Conservation (phyloP, 1,284 basidiomycete genomes). For the Trichosporon asahii region DNA sequence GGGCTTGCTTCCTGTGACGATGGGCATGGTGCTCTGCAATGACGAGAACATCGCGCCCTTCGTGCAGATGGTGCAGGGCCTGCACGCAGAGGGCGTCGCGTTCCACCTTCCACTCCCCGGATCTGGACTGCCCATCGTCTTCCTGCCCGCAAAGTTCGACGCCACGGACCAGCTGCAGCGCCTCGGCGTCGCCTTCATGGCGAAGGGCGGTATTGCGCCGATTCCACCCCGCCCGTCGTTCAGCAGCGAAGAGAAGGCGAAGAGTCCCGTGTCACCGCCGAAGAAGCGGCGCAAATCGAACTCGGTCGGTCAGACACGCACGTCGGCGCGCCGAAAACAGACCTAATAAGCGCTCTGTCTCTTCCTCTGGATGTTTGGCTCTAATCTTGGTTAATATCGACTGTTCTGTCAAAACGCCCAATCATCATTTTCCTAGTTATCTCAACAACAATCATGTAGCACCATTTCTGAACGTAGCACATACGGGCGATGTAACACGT, state of each 20-base stretch:
- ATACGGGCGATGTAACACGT: not conserved
- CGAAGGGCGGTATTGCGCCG: constrained; percentile 37
- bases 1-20: constrained; percentile 41
- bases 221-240: not conserved
- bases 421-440: not conserved
- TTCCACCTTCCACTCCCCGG: constrained; percentile 41
- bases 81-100: constrained; percentile 47
- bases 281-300: constrained; percentile 15
- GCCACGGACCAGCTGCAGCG: constrained; percentile 41
- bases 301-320: constrained; percentile 11
- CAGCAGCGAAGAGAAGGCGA: constrained; percentile 1
- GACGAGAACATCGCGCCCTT: constrained; percentile 37
- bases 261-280: constrained; percentile 9
- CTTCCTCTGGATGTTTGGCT: not conserved
- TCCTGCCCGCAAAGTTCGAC: constrained; percentile 49
- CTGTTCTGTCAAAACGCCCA: not conserved
- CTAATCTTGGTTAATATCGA: not conserved
- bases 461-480: not conserved
- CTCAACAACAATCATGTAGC: not conserved
- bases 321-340: not conserved
- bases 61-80: constrained; percentile 44
- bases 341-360: not conserved
- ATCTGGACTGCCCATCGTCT: constrained; percentile 38
- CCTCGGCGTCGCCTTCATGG: constrained; percentile 47
- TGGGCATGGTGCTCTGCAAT: constrained; percentile 51